These are phyloP conservation scores for Podila verticillata DNA, from an alignment of 192 early-diverging fungal genomes.

Conservation along the genomic window DNA sequence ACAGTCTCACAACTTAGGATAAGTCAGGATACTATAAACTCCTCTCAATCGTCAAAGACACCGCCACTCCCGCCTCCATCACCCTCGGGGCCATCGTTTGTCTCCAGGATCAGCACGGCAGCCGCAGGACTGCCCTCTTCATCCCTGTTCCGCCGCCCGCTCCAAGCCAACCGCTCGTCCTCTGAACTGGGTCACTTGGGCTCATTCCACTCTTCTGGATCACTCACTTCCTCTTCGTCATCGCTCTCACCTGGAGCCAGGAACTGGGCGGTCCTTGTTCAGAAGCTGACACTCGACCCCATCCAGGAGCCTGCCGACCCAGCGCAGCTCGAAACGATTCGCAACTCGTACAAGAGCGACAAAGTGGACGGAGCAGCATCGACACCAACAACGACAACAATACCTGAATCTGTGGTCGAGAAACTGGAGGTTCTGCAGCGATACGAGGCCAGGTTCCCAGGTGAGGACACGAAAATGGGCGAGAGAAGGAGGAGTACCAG, in stretches of 20 bases:
- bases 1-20: background rate
- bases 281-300: slow-evolving; percentile 35
- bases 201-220: background rate
- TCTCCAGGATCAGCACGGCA: slow-evolving; percentile 26
- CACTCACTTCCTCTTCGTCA: background rate
- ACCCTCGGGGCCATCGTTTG: slow-evolving; percentile 10
- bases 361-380: slow-evolving; percentile 3
- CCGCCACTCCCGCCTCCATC: background rate
- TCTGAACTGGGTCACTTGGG: slow-evolving; percentile 2
- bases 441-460: slow-evolving; percentile 52
- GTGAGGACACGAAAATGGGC: slow-evolving; percentile 35
- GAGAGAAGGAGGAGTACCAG: slow-evolving; percentile 3
- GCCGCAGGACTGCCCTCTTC: slow-evolving; percentile 13
- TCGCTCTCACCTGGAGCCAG: background rate
- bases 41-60: background rate
- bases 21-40: background rate
- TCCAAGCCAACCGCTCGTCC: slow-evolving; percentile 3
- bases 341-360: slow-evolving; percentile 1
- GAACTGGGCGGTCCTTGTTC: slow-evolving; percentile 17
- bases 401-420: slow-evolving; percentile 33
- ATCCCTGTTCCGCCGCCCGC: slow-evolving; percentile 34
- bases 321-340: slow-evolving; percentile 10
- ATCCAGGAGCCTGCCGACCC: slow-evolving; percentile 18
- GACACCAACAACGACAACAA: background rate
- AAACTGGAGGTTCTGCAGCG: slow-evolving; percentile 49